Evolutionary conservation across 176 grass and related monocot genomes (phyloP).

Genomic region (Hordeum marinum): DNA sequence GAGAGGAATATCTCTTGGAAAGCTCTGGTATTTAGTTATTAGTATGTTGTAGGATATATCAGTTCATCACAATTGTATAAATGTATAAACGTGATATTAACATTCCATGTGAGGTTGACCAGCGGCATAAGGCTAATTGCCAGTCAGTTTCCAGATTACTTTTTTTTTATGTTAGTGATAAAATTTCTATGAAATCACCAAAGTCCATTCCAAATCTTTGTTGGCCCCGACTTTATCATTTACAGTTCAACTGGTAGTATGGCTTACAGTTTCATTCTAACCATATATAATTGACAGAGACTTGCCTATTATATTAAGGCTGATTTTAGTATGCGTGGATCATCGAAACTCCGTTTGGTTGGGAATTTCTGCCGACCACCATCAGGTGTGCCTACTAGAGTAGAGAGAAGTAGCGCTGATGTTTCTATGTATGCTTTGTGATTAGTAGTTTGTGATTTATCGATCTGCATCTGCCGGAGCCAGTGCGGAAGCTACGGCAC

Average conservation of each 20-base stretch:
- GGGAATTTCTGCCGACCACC: neutral
- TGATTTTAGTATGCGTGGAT: neutral
- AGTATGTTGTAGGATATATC: neutral
- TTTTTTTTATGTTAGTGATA: neutral
- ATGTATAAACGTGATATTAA: neutral
- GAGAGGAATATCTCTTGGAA: neutral
- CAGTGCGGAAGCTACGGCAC: neutral
- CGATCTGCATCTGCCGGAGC: neutral
- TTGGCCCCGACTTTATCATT: neutral
- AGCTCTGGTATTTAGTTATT: neutral
- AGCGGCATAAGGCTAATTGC: neutral
- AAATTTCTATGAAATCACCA: neutral
- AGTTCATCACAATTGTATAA: neutral
- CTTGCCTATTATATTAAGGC: neutral
- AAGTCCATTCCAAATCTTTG: neutral
- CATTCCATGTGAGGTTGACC: neutral
- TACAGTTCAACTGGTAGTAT: neutral
- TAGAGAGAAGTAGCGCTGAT: neutral
- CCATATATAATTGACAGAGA: neutral
- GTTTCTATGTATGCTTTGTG: neutral
- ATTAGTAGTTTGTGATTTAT: neutral
- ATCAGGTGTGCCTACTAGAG: neutral
- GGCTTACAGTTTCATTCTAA: neutral
- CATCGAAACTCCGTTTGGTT: neutral
- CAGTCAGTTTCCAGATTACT: neutral